Conservation (phyloP, 2,329 filamentous ascomycete genomes). For the Xylaria sp. region DNA sequence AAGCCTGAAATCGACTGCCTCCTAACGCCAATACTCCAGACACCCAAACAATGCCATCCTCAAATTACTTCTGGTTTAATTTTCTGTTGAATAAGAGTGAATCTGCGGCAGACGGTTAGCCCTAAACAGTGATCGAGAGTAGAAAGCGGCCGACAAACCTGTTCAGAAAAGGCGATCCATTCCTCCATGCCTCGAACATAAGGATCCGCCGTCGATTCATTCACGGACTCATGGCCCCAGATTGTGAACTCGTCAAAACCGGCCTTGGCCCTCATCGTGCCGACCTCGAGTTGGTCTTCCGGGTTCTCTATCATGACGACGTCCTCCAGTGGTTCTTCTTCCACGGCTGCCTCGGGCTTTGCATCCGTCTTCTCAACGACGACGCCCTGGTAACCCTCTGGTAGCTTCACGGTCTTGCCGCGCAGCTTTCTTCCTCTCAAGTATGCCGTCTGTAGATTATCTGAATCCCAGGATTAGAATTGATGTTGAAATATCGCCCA, state of each 20-base stretch:
- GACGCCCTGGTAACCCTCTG: slow-evolving; percentile 64
- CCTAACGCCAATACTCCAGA: not conserved
- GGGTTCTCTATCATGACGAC: slow-evolving; percentile 42
- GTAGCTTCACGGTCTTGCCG: slow-evolving; percentile 61
- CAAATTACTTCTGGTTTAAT: not conserved
- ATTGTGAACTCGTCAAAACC: slow-evolving; percentile 70
- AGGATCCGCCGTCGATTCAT: slow-evolving; percentile 57
- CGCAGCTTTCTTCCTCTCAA: slow-evolving; percentile 76
- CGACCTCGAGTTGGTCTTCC: slow-evolving; percentile 43
- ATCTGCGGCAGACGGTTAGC: slow-evolving; percentile 28
- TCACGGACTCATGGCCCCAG: slow-evolving; percentile 74
- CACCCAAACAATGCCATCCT: not conserved
- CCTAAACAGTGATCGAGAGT: not conserved
- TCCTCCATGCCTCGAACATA: slow-evolving; percentile 73
- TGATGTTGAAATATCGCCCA: not conserved
- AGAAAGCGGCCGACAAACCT: slow-evolving; percentile 38
- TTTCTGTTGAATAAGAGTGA: slow-evolving; percentile 34
- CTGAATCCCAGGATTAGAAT: slow-evolving; percentile 33
- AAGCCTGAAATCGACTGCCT: not conserved
- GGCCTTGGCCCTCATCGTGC: slow-evolving; percentile 57
- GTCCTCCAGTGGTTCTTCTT: slow-evolving; percentile 32
- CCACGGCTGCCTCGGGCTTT: slow-evolving; percentile 26
- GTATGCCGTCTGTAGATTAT: slow-evolving; percentile 53
- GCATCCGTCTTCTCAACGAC: slow-evolving; percentile 48
- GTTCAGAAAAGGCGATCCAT: slow-evolving; percentile 70